phyloP scores from a whole-genome alignment of 805 yeast genomes.

The Cyberlindnera veronae region DNA sequence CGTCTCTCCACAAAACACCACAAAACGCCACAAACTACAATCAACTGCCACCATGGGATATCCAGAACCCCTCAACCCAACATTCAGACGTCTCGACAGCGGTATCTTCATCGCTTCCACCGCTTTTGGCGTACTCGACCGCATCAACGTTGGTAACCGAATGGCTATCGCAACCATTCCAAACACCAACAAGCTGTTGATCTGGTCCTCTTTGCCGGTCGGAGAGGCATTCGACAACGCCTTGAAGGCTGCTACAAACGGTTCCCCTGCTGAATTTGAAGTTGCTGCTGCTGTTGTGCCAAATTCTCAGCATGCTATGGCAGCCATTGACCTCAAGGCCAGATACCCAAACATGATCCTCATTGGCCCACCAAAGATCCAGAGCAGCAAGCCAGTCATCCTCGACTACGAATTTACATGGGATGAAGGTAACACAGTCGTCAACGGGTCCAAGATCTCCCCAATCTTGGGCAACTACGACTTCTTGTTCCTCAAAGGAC shows the following conservation, averaged over 20 bases:
- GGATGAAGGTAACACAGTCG: conserved; percentile 34
- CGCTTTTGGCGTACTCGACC: conserved; percentile 29
- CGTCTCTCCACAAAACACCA: too few species aligned
- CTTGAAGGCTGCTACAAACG: conserved; percentile 33
- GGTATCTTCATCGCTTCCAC: conserved; percentile 36
- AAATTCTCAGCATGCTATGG: conserved; percentile 63
- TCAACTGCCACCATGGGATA: conserved; percentile 40
- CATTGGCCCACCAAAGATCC: conserved; percentile 46
- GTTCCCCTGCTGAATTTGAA: conserved; percentile 31
- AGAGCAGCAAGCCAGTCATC: too few species aligned
- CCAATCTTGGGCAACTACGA: conserved; percentile 45
- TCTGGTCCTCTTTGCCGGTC: conserved; percentile 59
- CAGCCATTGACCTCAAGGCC: conserved; percentile 48
- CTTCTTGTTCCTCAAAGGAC: conserved; percentile 53
- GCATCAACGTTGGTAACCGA: conserved; percentile 36
- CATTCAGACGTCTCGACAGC: conserved; percentile 31
- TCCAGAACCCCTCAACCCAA: conserved; percentile 35
- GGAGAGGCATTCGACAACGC: conserved; percentile 42
- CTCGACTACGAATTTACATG: conserved; percentile 39
- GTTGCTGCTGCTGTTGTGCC: conserved; percentile 56
- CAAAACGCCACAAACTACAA: too few species aligned
- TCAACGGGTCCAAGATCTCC: conserved; percentile 32
- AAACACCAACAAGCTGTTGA: conserved; percentile 32
- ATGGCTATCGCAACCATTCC: conserved; percentile 34
- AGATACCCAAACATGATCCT: conserved; percentile 47